A percentile compares a stretch with the other conserved stretches of the same genome.
These are phyloP conservation scores for Ogataea ganodermae DNA, from an alignment of 805 yeast species.

Conservation along the genomic window DNA sequence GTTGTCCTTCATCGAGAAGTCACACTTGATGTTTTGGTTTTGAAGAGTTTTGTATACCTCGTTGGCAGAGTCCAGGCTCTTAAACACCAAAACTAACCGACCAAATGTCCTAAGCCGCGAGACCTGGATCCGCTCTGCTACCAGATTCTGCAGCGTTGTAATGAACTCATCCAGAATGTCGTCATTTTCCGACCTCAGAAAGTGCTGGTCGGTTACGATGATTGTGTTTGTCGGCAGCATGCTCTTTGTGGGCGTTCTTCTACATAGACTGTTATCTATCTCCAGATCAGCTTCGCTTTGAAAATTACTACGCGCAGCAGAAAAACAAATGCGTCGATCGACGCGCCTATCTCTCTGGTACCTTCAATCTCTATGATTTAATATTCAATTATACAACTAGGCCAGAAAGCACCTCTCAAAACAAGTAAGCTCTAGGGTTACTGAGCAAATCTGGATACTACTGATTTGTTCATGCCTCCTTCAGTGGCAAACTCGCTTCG, in stretches of 20 bases:
- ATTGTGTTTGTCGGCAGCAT: slow-evolving; percentile 30
- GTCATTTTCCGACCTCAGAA: slow-evolving; percentile 21
- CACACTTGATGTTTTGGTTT: slow-evolving; percentile 23
- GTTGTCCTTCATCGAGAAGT: slow-evolving; percentile 27
- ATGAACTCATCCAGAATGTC: slow-evolving; percentile 24
- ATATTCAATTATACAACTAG: background rate
- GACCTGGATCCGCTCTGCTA: slow-evolving; percentile 24
- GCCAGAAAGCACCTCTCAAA: background rate
- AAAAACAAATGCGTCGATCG: slow-evolving; percentile 3
- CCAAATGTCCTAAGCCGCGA: slow-evolving; percentile 29
- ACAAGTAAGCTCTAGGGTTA: no score
- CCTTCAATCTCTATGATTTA: background rate
- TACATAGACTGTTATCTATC: background rate
- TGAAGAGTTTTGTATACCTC: slow-evolving; percentile 18
- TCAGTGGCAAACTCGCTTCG: no score
- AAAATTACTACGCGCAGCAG: background rate
- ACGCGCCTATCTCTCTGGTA: background rate
- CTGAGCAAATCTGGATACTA: no score
- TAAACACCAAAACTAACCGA: slow-evolving; percentile 32
- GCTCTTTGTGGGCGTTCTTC: background rate
- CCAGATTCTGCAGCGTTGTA: slow-evolving; percentile 13
- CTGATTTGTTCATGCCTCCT: no score
- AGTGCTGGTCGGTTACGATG: slow-evolving; percentile 29
- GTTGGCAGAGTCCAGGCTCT: slow-evolving; percentile 17
- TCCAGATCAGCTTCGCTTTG: slow-evolving; percentile 1